Conservation (phyloP, 306 rosid species). For the Vigna hirtella region DNA sequence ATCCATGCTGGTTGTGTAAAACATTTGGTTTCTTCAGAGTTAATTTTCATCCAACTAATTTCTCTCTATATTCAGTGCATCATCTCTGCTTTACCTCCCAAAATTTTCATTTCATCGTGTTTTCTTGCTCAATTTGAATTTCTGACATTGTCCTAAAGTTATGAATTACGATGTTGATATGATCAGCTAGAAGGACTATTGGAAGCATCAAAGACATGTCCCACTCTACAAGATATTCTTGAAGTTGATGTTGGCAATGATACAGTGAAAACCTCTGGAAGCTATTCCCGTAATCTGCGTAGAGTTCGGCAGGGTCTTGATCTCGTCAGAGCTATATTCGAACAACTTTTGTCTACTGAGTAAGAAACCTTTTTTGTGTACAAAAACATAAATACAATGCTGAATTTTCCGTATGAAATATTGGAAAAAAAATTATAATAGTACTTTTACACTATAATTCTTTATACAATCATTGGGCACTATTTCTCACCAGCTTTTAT, state of each 20-base stretch:
- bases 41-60: no score
- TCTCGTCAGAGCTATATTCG: slow-evolving; percentile 86
- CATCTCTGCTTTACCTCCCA: slow-evolving; percentile 22
- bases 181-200: slow-evolving; percentile 68
- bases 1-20: neutral
- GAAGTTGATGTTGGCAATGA: slow-evolving; percentile 66
- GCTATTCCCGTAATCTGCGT: slow-evolving; percentile 85
- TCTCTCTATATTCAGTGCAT: neutral
- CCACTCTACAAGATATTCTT: slow-evolving; percentile 58
- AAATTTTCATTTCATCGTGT: neutral
- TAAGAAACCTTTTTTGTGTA: slow-evolving; percentile 33
- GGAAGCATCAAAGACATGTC: slow-evolving; percentile 73
- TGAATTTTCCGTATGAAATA: slow-evolving; percentile 12
- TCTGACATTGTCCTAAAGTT: slow-evolving; percentile 37
- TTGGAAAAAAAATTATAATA: neutral
- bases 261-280: slow-evolving; percentile 75
- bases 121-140: neutral
- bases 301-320: slow-evolving; percentile 97
- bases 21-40: neutral
- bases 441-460: no score
- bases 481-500: no score
- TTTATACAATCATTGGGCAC: no score
- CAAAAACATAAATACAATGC: slow-evolving; percentile 7
- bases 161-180: slow-evolving; percentile 38
- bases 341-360: slow-evolving; percentile 67